phyloP scores from a whole-genome alignment of 202 grass and related monocot genomes.

The Digitaria exilis region DNA sequence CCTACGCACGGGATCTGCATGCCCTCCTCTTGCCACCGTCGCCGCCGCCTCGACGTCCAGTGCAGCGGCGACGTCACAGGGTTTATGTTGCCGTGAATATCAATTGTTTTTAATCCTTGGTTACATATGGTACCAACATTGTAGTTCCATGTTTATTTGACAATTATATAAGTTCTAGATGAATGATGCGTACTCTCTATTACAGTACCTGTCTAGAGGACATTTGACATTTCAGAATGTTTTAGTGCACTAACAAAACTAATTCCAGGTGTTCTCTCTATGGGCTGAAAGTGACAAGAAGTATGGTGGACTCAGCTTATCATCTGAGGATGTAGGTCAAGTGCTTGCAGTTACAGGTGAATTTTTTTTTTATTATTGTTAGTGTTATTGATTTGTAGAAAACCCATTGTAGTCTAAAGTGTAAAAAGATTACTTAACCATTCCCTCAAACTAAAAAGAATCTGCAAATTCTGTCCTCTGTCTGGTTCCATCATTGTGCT shows the following conservation, averaged over 20 bases:
- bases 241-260: not conserved
- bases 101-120: not conserved
- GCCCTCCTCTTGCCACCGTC: too few relatives aligned
- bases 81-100: conserved; percentile 10
- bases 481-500: not conserved
- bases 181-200: not conserved
- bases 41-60: too few relatives aligned
- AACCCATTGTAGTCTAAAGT: not conserved
- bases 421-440: not conserved
- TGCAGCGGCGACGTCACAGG: too few relatives aligned
- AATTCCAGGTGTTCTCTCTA: conserved; percentile 70
- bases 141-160: not conserved
- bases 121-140: conserved; percentile 9
- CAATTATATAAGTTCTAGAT: not conserved
- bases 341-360: conserved; percentile 69
- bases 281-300: conserved; percentile 85
- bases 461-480: not conserved
- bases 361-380: not conserved
- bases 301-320: conserved; percentile 81
- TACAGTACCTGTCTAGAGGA: not conserved
- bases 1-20: too few relatives aligned
- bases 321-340: conserved; percentile 71
- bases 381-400: not conserved
- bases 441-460: not conserved
- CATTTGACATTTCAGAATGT: not conserved